phyloP scores from a whole-genome alignment of 257 asterid species.

The Prunella vulgaris region DNA sequence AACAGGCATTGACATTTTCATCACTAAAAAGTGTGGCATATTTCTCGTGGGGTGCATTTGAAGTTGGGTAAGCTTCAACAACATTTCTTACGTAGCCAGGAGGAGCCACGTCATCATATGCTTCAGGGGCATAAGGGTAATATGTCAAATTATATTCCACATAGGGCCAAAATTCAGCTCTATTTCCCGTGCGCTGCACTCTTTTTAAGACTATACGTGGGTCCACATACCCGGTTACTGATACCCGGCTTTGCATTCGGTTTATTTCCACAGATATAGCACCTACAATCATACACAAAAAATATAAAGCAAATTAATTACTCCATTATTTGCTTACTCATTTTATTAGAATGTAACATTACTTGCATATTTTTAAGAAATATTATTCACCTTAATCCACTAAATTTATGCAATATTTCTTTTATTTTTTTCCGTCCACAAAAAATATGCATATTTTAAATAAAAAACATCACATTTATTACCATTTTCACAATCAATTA shows the following conservation, averaged over 20 bases:
- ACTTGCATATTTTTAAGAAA: no score
- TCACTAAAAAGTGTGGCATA: slow-evolving; percentile 57
- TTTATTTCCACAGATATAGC: slow-evolving; percentile 49
- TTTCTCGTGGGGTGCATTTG: slow-evolving; percentile 25
- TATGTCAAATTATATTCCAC: slow-evolving; percentile 45
- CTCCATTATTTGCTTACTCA: no score
- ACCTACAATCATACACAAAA: slow-evolving; percentile 27
- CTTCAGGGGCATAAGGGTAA: slow-evolving; percentile 65
- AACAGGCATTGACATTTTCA: slow-evolving; percentile 69
- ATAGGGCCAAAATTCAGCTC: slow-evolving; percentile 72
- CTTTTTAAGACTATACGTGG: slow-evolving; percentile 48
- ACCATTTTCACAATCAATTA: no score
- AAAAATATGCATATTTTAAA: no score
- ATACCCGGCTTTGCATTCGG: slow-evolving; percentile 52
- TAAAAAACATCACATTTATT: no score
- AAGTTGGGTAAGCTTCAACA: slow-evolving; percentile 48
- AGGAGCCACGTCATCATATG: slow-evolving; percentile 72
- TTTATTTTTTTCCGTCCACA: no score
- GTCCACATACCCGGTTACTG: slow-evolving; percentile 59
- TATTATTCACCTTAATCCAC: no score
- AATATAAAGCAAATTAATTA: neutral
- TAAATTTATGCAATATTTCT: no score
- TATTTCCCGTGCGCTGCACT: slow-evolving; percentile 53
- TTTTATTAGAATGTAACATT: no score
- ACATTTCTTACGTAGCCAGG: slow-evolving; percentile 62